These are phyloP conservation scores for Tolypocladium nubicola DNA, from an alignment of 2,329 filamentous ascomycete genomes.

Conservation along the genomic window DNA sequence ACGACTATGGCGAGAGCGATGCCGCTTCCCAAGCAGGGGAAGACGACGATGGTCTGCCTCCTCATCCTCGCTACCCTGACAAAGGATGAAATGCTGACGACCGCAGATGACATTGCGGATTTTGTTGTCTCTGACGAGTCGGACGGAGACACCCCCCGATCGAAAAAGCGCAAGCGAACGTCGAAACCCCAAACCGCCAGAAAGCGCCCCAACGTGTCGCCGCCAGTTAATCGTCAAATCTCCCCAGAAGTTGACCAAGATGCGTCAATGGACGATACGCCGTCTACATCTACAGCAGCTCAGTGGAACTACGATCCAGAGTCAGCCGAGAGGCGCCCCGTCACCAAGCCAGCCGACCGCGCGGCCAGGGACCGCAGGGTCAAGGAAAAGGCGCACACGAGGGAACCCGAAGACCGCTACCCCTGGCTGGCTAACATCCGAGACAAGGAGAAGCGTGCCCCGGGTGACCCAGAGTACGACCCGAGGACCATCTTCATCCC, in stretches of 20 bases:
- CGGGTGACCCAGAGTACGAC: conserved; percentile 79
- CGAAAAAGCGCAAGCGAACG: conserved; percentile 69
- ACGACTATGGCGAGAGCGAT: conserved; percentile 62
- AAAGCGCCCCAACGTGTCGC: conserved; percentile 51
- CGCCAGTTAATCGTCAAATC: conserved; percentile 14
- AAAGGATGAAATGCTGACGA: conserved; percentile 2
- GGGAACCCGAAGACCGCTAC: conserved; percentile 78
- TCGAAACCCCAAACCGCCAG: conserved; percentile 40
- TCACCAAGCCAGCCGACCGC: conserved; percentile 21
- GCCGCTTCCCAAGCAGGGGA: conserved; percentile 51
- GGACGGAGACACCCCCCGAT: conserved; percentile 46
- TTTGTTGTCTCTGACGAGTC: conserved; percentile 85
- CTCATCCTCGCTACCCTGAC: no score
- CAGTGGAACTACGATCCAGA: conserved; percentile 65
- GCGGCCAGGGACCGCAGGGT: conserved; percentile 19
- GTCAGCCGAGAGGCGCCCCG: conserved; percentile 25
- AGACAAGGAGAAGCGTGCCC: conserved; percentile 74
- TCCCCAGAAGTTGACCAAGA: conserved; percentile 38
- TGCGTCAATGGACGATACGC: conserved; percentile 42
- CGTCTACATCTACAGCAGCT: conserved; percentile 61
- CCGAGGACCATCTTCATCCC: conserved; percentile 87
- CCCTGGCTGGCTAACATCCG: conserved; percentile 78
- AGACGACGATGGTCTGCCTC: conserved; percentile 47
- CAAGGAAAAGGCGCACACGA: conserved; percentile 64
- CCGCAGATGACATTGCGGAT: conserved; percentile 62